Evolutionary conservation across 305 asterid genomes (phyloP), one percentile per base, ranked within the genome.

Genomic region (Fraxinus sp.): DNA sequence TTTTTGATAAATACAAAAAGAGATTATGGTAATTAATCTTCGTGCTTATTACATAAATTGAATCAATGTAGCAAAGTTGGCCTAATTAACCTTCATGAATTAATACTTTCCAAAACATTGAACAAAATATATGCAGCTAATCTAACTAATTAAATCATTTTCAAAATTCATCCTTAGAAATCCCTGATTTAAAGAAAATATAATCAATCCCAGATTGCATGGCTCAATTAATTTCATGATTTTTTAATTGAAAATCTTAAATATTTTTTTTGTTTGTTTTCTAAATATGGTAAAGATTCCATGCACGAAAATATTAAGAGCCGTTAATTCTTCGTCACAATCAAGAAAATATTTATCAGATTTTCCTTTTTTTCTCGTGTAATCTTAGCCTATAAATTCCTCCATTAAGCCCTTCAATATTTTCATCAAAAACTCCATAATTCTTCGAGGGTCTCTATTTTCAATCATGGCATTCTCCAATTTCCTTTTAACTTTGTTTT

Each of bases 311-410:
- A 52, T 62, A 9, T 22, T 22, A 5, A 7, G 0, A 1, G 71
- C 33, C 36, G 5, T 26, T 66, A 11, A n/a, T 10, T 64, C 73
- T 64, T 64, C 74, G 7, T 66, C 37, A 9, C n/a, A n/a, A 14
- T 46, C 33, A 8, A 64, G 2, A 7, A 22, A 24, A 20, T 64
- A 24, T 20, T 24, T 24, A 2, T 10, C 6, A 0, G 1, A 24
- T 26, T 26, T 24, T 66, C 3, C 36, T 26, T 22, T 7, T 8
- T 3, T 9, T 22, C 33, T 22, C 33, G 0, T 3, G 18, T 26
- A 66, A 66, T 66, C 74, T 28, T 10, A 26, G 70, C 83, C 78
- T 83, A 81, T 81, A 83, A 78, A 81, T 81, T 74, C 5, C 5
- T 66, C n/a, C 28, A 30, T 46, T 33, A 49, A 16, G 14, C n/a